Base-by-base conservation (phyloP, 331 rosid genomes). In the Acacia concinna region DNA sequence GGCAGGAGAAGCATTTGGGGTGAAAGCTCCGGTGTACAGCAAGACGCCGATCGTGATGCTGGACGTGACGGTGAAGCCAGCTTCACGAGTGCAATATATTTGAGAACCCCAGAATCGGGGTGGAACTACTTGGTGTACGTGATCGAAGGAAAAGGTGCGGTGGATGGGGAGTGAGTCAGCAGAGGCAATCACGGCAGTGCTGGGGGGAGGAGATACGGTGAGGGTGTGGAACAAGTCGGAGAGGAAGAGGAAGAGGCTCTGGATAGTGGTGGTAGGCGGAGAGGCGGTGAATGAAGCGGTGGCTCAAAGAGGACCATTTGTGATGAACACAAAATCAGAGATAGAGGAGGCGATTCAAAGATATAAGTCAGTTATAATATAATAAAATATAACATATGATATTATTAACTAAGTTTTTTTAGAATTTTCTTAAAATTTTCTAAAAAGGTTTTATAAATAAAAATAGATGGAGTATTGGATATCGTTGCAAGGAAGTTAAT, bases 1-100 rank as follows among this genome's bases (percentile, higher is more conserved):
- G 38, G 93, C 96, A 13, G 96, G 93, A 73, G 90, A 88, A 81
- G 79, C 91, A n/a, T 66, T 84, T 75, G 93, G 90, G 46, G 85
- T 87, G 0, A 64, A 49, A 41, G 79, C 93, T 12, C 87, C 86
- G 12, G 89, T 85, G 41, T 82, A 79, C 79, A 87, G 90, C 12
- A 35, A 80, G 65, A 90, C 93, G 0, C 96, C 93, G 8, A 71
- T 92, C 14, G 76, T 89, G 91, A 76, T 68, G 51, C 81, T 90
- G 2, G 96, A 90, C 38, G 80, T 88, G 84, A 81, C 62, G 5
- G 10, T 90, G 43, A 73, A 77, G 77, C 91, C 91, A 1, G 25
- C 40, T 23, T 84, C 90, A 18, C 81, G 82, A 31, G 18, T 87
- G 66, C 91, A n/a, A n/a, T n/a, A n/a, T n/a, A 90, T 74, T 88